Base-by-base conservation (phyloP, 202 grass and related monocot species). In the Eragrostis tef region DNA sequence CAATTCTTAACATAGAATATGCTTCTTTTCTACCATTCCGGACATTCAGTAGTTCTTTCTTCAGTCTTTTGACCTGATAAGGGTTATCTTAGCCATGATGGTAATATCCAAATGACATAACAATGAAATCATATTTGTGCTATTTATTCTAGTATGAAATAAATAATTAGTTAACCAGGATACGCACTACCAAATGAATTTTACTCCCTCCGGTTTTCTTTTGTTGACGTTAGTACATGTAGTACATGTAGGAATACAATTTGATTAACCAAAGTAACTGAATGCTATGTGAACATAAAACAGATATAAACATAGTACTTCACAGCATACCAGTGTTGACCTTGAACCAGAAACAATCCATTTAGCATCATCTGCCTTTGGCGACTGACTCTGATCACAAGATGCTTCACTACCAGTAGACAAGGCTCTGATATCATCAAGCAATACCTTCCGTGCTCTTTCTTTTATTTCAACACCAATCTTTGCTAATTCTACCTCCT, bases 401-500 rank as follows among this genome's bases (percentile, higher is more conserved):
- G 86, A 89, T 83, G 84, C 21, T 73, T 94, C 86, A 89, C 57
- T 76, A 86, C 65, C 27, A 6, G 34, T 58, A 63, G 57, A 91
- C 67, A 91, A 90, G 47, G 64, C 78, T 79, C 94, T 90, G 73
- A 94, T 94, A 84, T 98, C 94, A 93, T 98, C 90, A 87, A 98
- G 87, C 50, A 98, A 85, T 56, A 98, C 20, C 49, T 93, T 98
- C 48, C 69, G 85, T 76, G 94, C 88, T 88, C 94, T 90, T 81
- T 91, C 90, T 89, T 81, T 91, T 67, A 86, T 52, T 86, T 94
- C 94, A 65, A 98, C 88, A 66, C 92, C 73, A 5, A 98, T 89
- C 82, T 98, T 98, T 70, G 94, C 90, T 72, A 88, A 84, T 87
- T 94, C 94, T 51, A 98, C 92, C 84, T 98, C 94, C 88, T 98